phyloP scores from a whole-genome alignment of 2,329 filamentous ascomycete genomes.

The Nigrograna mackinnonii region DNA sequence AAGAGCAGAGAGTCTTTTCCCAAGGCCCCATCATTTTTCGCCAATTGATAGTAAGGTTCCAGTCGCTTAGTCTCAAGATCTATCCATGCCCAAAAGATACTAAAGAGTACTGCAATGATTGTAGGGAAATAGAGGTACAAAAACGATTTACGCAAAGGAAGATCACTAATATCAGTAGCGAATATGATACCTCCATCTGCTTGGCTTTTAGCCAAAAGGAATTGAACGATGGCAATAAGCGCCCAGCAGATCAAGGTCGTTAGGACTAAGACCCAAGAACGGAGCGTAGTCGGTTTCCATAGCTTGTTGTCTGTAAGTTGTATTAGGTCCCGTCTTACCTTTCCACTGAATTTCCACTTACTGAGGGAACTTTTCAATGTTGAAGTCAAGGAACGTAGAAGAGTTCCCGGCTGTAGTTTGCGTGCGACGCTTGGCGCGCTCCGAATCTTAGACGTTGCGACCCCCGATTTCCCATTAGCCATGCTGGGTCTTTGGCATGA shows the following conservation, averaged over 20 bases:
- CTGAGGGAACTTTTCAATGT: too few relatives aligned
- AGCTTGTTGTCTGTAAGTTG: too few relatives aligned
- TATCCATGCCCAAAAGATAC: conserved; percentile 62
- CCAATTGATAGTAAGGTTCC: conserved; percentile 64
- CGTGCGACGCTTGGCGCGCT: too few relatives aligned
- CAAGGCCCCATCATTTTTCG: conserved; percentile 46
- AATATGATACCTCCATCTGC: conserved; percentile 48
- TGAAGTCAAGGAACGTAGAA: too few relatives aligned
- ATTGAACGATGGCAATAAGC: conserved; percentile 51
- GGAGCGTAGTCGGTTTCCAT: conserved; percentile 26
- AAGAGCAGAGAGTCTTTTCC: conserved; percentile 55
- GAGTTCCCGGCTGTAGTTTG: too few relatives aligned
- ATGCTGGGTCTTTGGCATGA: too few relatives aligned
- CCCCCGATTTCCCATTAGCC: too few relatives aligned
- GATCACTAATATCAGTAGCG: conserved; percentile 33
- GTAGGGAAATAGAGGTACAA: conserved; percentile 55
- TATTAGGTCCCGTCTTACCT: too few relatives aligned
- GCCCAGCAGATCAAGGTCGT: conserved; percentile 14
- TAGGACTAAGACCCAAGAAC: conserved; percentile 12
- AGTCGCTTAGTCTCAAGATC: conserved; percentile 63
- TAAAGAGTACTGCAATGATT: conserved; percentile 58
- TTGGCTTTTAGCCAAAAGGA: conserved; percentile 46
- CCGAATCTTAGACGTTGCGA: too few relatives aligned
- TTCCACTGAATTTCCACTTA: too few relatives aligned
- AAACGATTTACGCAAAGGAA: conserved; percentile 49